Conservation (phyloP, 306 rosid species). For the Fagus crenata region DNA sequence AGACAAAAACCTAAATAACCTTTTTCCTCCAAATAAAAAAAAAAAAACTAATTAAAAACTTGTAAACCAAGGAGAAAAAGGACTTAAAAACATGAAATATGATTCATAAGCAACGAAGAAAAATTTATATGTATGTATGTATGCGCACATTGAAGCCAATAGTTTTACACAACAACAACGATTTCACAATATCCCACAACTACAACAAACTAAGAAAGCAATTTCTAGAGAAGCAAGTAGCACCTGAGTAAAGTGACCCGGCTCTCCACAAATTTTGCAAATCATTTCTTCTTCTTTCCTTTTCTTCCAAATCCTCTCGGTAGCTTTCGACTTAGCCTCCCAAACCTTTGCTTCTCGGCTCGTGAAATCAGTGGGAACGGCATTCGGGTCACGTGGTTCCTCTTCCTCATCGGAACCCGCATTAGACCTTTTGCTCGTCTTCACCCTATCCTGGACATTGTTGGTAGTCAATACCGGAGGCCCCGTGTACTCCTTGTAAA, state of each 20-base stretch:
- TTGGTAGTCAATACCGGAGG: conserved; percentile 55
- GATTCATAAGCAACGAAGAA: no score
- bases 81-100: no score
- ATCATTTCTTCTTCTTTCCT: conserved; percentile 98
- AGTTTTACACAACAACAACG: background rate
- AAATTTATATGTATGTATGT: no score
- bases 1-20: no score
- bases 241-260: conserved; percentile 99
- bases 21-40: no score
- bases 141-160: background rate
- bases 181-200: background rate
- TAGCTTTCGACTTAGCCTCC: conserved; percentile 99
- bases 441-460: conserved; percentile 51
- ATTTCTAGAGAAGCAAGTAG: background rate
- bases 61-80: no score
- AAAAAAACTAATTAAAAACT: no score
- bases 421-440: conserved; percentile 70
- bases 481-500: conserved; percentile 97
- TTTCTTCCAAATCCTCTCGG: conserved; percentile 98
- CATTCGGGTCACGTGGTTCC: conserved; percentile 84
- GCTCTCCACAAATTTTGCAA: conserved; percentile 92
- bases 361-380: conserved; percentile 95
- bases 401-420: conserved; percentile 85
- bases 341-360: conserved; percentile 99
- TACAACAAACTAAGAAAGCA: conserved; percentile 9